Evolutionary conservation across 768 basidiomycete species (phyloP), one percentile per base, ranked within the genome.

Genomic region (Kwoniella sp.): DNA sequence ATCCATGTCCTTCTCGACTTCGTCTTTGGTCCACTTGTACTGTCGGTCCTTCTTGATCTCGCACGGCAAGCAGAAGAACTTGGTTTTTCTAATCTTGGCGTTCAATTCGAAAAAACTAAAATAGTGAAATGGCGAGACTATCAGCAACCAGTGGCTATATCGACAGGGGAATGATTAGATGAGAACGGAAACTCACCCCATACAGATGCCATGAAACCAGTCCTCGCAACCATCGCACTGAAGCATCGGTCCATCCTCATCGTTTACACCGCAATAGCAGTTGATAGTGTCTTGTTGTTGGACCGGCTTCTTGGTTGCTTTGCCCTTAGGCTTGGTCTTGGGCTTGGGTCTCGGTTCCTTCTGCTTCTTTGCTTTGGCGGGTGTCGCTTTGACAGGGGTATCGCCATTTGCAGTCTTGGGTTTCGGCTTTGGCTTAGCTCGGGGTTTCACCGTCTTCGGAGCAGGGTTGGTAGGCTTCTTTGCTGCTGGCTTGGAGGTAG

Each of bases 131-230:
- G n/a, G n/a, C n/a, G n/a, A n/a, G n/a, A n/a, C n/a, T n/a, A n/a
- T n/a, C n/a, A n/a, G n/a, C n/a, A n/a, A n/a, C n/a, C n/a, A n/a
- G n/a, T n/a, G n/a, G n/a, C n/a, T n/a, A n/a, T n/a, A n/a, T n/a
- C n/a, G n/a, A n/a, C n/a, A n/a, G n/a, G n/a, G n/a, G n/a, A n/a
- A n/a, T n/a, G n/a, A n/a, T 52, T 29, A 24, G 24, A n/a, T 13
- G 10, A 44, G 3, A 4, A 19, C n/a, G 8, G 36, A 21, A 7
- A 52, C 63, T 25, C 24, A 68, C 68, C 68, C 68, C 19, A 59
- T 27, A 60, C 68, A 68, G 13, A 40, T 30, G 9, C 37, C 26
- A 44, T 68, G 68, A 25, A 53, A 59, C 63, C 63, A 68, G 3
- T 12, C n/a, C 4, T 55, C 22, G 37, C 68, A 68, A 2, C 36